Conservation (phyloP, 768 basidiomycete species). For the Boletus rubescentipes region DNA sequence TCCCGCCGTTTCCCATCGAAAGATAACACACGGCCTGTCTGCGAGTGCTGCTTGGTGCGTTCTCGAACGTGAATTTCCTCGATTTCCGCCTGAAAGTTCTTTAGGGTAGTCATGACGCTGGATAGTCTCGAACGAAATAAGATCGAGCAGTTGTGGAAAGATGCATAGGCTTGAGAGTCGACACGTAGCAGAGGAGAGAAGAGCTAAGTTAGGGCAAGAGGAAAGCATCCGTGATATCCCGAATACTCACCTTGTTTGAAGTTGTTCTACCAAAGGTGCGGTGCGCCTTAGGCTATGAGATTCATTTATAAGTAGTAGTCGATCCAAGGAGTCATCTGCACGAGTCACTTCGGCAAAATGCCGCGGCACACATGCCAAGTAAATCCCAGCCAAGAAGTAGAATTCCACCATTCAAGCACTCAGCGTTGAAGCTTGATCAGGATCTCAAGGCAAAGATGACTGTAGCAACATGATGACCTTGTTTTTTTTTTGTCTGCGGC, state of each 20-base stretch:
- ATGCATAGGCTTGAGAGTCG: conserved; percentile 15
- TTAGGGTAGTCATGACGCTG: conserved; percentile 31
- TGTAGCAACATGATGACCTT: too few relatives aligned
- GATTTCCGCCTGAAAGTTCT: conserved; percentile 64
- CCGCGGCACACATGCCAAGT: too few relatives aligned
- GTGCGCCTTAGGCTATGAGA: neutral
- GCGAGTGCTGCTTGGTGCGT: conserved; percentile 56
- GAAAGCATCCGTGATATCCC: neutral
- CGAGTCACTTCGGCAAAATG: conserved; percentile 6
- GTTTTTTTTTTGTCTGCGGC: too few relatives aligned
- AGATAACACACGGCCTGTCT: conserved; percentile 17
- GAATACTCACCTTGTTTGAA: neutral
- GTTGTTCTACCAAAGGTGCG: neutral
- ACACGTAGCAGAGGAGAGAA: conserved; percentile 2
- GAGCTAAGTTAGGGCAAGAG: neutral
- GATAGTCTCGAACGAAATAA: conserved; percentile 1
- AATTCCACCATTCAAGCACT: too few relatives aligned
- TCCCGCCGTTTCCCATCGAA: conserved; percentile 48
- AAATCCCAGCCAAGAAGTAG: too few relatives aligned
- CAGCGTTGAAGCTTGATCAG: too few relatives aligned
- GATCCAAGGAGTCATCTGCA: neutral
- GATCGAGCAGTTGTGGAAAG: neutral
- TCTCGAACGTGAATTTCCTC: conserved; percentile 73
- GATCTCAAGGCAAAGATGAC: too few relatives aligned
- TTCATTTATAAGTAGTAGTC: neutral